phyloP scores from a whole-genome alignment of 306 rosid species.

The Acacia confusa region DNA sequence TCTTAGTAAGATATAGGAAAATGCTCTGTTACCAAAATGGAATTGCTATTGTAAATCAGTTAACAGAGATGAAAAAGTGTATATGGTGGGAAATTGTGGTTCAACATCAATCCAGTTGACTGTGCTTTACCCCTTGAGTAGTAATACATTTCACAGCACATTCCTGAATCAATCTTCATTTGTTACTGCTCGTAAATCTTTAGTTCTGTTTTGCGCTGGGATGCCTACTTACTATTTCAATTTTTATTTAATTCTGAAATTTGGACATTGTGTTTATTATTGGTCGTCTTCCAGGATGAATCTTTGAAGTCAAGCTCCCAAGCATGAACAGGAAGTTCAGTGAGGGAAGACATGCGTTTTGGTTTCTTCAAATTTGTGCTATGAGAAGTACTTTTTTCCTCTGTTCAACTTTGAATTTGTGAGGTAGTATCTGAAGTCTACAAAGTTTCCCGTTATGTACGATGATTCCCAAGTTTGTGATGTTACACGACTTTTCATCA shows the following conservation, averaged over 20 bases:
- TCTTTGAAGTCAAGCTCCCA: constrained; percentile 27
- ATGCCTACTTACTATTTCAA: background rate
- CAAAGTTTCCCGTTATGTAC: background rate
- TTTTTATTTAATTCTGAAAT: background rate
- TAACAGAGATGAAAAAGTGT: background rate
- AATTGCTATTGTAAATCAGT: background rate
- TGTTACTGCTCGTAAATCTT: background rate
- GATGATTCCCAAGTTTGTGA: constrained; percentile 20
- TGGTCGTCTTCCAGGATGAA: constrained; percentile 37
- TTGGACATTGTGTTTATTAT: constrained; percentile 14
- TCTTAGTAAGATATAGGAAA: background rate
- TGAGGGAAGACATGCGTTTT: constrained; percentile 28
- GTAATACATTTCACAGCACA: background rate
- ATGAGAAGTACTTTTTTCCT: background rate
- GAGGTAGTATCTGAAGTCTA: constrained; percentile 16
- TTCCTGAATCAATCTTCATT: constrained; percentile 13
- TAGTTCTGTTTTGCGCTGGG: background rate
- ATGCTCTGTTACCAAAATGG: background rate
- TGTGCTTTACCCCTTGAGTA: background rate
- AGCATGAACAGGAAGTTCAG: constrained; percentile 27
- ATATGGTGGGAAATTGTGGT: background rate
- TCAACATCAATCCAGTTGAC: background rate
- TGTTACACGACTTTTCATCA: background rate
- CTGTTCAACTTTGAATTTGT: constrained; percentile 24
- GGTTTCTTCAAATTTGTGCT: constrained; percentile 29